Conservation (phyloP, 1,139 yeast species). For the Candida dubliniensis region DNA sequence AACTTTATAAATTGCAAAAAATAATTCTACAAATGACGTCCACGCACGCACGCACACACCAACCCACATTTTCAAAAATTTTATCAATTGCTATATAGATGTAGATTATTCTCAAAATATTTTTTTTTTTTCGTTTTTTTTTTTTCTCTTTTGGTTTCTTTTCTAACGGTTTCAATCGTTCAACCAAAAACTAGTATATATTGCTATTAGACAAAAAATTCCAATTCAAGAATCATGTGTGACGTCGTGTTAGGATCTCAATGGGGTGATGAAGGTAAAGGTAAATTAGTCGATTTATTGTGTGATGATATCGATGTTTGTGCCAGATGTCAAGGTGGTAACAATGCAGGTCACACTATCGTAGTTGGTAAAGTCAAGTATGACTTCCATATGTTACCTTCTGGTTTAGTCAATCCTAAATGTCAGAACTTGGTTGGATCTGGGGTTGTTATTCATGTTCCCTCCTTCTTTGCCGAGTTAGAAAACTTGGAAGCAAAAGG, state of each 20-base stretch:
- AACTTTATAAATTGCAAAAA: no score
- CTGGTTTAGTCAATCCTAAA: constrained; percentile 91
- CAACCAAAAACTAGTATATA: constrained; percentile 8
- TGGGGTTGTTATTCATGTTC: constrained; percentile 95
- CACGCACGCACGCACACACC: not conserved
- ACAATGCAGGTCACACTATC: constrained; percentile 98
- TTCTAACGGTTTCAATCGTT: constrained; percentile 16
- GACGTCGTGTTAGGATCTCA: constrained; percentile 96
- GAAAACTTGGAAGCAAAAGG: constrained; percentile 80
- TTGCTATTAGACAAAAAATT: not conserved
- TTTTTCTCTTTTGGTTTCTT: constrained; percentile 7
- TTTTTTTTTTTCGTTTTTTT: constrained; percentile 4
- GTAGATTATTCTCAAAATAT: constrained; percentile 2
- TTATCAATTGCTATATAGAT: not conserved
- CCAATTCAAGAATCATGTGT: constrained; percentile 51
- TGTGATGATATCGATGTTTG: constrained; percentile 95
- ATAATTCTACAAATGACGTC: no score
- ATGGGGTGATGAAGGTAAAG: constrained; percentile 99
- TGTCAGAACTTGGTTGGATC: constrained; percentile 90
- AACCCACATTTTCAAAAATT: not conserved
- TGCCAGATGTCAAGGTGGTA: constrained; percentile 99
- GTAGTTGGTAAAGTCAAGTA: constrained; percentile 86
- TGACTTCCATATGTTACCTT: constrained; percentile 98
- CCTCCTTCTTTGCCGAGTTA: constrained; percentile 88
- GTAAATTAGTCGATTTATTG: constrained; percentile 89